Percentiles rank a stretch among this genome's conserved stretches.
These are phyloP conservation scores for Sugiyamaella paludigena DNA, from an alignment of 1,139 yeast genomes.

Conservation along the genomic window DNA sequence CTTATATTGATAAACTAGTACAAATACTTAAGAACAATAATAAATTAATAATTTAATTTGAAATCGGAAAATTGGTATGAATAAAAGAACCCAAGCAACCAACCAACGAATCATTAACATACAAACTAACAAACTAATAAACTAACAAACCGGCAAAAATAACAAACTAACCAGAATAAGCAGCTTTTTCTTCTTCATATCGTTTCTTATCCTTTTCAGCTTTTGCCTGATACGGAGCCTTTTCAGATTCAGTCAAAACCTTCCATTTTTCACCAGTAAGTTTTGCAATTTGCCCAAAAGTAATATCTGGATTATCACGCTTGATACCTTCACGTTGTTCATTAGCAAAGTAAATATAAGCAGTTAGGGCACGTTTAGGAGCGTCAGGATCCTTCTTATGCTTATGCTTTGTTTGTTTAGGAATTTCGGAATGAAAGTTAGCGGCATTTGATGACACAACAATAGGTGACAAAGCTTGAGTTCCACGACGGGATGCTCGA, in stretches of 20 bases:
- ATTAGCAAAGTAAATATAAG: slow-evolving; percentile 98
- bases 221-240: slow-evolving; percentile 84
- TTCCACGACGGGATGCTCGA: too few relatives aligned
- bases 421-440: too few relatives aligned
- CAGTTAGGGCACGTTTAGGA: slow-evolving; percentile 96
- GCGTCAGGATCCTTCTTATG: slow-evolving; percentile 76
- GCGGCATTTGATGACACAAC: too few relatives aligned
- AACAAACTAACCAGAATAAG: slow-evolving; percentile 42
- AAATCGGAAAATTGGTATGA: too few relatives aligned
- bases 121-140: too few relatives aligned
- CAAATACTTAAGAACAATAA: too few relatives aligned
- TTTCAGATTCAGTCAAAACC: slow-evolving; percentile 76
- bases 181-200: slow-evolving; percentile 94
- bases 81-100: too few relatives aligned
- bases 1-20: too few relatives aligned
- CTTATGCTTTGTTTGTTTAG: slow-evolving; percentile 9
- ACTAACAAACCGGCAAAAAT: too few relatives aligned
- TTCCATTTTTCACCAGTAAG: slow-evolving; percentile 96
- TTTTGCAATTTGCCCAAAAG: slow-evolving; percentile 58
- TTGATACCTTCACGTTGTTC: slow-evolving; percentile 94
- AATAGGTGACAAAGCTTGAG: too few relatives aligned
- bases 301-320: slow-evolving; percentile 90
- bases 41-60: too few relatives aligned
- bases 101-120: too few relatives aligned
- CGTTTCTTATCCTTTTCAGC: slow-evolving; percentile 97